Base-by-base conservation (phyloP, 371 early-diverging fungal genomes). In the Choanephora cucurbitarum region DNA sequence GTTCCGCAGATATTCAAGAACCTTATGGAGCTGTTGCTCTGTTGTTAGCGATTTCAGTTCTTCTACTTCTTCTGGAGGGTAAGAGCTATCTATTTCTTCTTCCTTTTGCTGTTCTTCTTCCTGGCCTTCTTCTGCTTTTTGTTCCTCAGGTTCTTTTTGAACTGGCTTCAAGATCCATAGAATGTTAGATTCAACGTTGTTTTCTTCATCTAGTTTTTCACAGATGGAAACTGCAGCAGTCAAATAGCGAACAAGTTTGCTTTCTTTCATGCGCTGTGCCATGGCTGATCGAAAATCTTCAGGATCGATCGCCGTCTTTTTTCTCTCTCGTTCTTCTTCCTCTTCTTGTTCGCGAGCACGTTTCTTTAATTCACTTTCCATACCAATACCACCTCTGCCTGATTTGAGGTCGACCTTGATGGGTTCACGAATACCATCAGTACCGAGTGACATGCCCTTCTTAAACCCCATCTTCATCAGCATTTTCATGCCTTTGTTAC, bases 381-480 rank as follows among this genome's bases (percentile, higher is more conserved):
- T 70, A 14, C 83, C 80, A 13, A 82, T 55, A 33, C 82, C 82
- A 17, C 65, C 57, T 19, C 80, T 65, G 47, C 73, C 73, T 34
- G 68, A 54, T 37, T 79, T 83, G 28, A 81, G 44, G 44, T 81
- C 71, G 5, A 84, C 71, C 17, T 58, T 70, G 43, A 86, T 65
- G 14, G 84, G 82, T 49, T 72, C 66, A 8, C 63, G 49, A 31
- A 82, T 46, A 13, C 72, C 79, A 6, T 61, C 59, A 21, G 7
- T 46, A 41, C 75, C 75, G 28, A 67, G 52, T 56, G 56, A 66
- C 60, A 53, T 54, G 57, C 81, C 83, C 52, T 79, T 62, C 82
- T 82, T 82, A 73, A 81, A 89, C 0, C 87, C 89, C 86, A 89
- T 85, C 31, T 85, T 86, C 73, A 79, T 79, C 14, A 89, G 52